Evolutionary conservation across 2,329 filamentous ascomycete genomes (phyloP).

Genomic region (Verruconis gallopava): DNA sequence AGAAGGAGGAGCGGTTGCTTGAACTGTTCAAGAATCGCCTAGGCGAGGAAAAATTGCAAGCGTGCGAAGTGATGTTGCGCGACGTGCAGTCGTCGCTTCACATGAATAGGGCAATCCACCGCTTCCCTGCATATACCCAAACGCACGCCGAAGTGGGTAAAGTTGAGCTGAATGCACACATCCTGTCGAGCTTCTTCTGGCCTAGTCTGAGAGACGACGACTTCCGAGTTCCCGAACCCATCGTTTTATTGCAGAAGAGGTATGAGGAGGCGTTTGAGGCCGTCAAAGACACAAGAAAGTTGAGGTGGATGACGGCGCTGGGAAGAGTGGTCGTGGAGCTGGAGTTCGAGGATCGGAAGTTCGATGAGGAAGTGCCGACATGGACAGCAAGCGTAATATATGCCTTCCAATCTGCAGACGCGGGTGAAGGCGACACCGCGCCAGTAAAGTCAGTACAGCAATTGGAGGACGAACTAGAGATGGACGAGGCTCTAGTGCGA

Average conservation of each 20-base stretch:
- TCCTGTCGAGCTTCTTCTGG: conserved; percentile 90
- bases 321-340: conserved; percentile 71
- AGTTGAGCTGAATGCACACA: conserved; percentile 38
- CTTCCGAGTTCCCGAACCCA: conserved; percentile 49
- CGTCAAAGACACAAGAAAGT: conserved; percentile 70
- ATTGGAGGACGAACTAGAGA: conserved; percentile 45
- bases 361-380: conserved; percentile 61
- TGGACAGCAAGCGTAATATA: conserved; percentile 84
- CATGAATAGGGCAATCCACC: conserved; percentile 56
- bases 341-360: conserved; percentile 65
- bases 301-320: conserved; percentile 76
- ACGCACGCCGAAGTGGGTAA: not conserved
- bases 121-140: not conserved
- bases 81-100: conserved; percentile 75
- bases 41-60: conserved; percentile 73
- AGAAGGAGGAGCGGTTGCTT: conserved; percentile 58
- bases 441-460: conserved; percentile 29
- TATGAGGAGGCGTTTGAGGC: conserved; percentile 68
- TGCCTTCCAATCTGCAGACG: conserved; percentile 50
- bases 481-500: conserved; percentile 60
- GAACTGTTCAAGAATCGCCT: conserved; percentile 80
- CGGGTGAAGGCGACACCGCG: conserved; percentile 23
- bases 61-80: conserved; percentile 93
- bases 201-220: conserved; percentile 60
- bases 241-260: conserved; percentile 47